Conservation (phyloP, 495 filamentous ascomycete genomes). For the Penicillium turbatum region DNA sequence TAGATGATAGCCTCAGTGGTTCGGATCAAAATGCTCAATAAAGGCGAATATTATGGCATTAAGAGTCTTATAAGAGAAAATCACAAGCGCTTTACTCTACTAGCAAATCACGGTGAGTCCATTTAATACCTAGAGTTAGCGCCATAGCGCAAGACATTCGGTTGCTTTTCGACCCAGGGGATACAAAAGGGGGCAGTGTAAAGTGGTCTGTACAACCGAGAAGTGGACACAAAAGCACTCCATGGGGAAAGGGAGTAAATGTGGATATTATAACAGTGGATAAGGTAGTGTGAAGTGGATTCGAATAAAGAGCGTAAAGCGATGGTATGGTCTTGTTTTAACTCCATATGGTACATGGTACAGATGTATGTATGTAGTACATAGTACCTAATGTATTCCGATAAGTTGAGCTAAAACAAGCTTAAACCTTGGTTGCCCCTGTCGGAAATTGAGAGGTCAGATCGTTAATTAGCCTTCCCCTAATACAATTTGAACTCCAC, state of each 20-base stretch:
- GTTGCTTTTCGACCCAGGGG: slow-evolving; percentile 3
- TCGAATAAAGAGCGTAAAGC: background rate
- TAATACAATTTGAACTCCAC: background rate
- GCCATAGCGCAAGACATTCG: slow-evolving; percentile 5
- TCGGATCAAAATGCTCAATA: background rate
- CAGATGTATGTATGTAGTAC: too few species aligned
- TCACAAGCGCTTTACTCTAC: background rate
- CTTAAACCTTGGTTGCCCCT: slow-evolving; percentile 15
- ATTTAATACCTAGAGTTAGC: slow-evolving; percentile 9
- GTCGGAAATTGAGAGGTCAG: slow-evolving; percentile 8
- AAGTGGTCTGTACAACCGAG: slow-evolving; percentile 8
- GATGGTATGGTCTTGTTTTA: too few species aligned
- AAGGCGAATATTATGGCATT: background rate
- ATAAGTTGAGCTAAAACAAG: slow-evolving; percentile 14
- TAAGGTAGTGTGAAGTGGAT: background rate
- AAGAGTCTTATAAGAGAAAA: background rate
- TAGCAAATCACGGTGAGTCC: background rate
- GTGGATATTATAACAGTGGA: background rate
- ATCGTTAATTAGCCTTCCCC: background rate
- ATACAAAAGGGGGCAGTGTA: slow-evolving; percentile 14
- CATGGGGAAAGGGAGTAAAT: background rate
- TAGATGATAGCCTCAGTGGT: background rate
- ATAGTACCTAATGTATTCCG: too few species aligned
- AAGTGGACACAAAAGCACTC: slow-evolving; percentile 1
- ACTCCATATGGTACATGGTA: too few species aligned